These are phyloP conservation scores for Gilbertella persicaria DNA, from an alignment of 371 early-diverging fungal genomes.

Conservation along the genomic window DNA sequence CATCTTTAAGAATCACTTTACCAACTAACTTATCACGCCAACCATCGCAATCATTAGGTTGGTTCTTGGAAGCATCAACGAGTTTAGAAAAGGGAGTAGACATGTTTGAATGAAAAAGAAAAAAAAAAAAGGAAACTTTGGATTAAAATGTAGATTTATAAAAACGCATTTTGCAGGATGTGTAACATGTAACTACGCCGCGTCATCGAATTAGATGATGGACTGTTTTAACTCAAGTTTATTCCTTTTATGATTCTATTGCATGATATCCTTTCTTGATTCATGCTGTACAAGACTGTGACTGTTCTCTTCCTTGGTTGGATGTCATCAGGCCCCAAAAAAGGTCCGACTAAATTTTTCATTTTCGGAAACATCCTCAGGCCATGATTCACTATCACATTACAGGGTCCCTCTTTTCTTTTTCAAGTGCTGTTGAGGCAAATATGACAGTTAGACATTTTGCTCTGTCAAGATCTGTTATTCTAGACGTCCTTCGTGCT, in stretches of 20 bases:
- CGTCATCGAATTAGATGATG: neutral
- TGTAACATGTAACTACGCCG: neutral
- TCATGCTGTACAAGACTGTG: too few species aligned
- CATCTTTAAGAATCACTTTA: constrained; percentile 31
- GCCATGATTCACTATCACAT: too few species aligned
- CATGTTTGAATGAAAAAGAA: neutral
- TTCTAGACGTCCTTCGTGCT: constrained; percentile 17
- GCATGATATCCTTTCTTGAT: too few species aligned
- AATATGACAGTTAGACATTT: constrained; percentile 9
- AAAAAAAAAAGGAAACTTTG: neutral
- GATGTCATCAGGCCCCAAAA: too few species aligned
- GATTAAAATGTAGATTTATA: neutral
- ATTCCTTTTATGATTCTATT: too few species aligned
- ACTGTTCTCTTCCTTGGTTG: too few species aligned
- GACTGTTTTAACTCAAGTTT: too few species aligned
- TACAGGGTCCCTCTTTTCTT: neutral
- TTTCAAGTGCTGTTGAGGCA: neutral
- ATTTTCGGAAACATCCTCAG: too few species aligned
- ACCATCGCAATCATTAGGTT: constrained; percentile 6
- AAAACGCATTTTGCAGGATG: neutral
- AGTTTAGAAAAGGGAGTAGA: constrained; percentile 7
- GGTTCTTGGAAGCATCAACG: neutral
- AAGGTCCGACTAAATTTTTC: too few species aligned
- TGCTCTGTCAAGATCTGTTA: constrained; percentile 12
- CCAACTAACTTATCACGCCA: constrained; percentile 45